Evolutionary conservation across 306 rosid species (phyloP).

Genomic region (Cucurbita maxima): DNA sequence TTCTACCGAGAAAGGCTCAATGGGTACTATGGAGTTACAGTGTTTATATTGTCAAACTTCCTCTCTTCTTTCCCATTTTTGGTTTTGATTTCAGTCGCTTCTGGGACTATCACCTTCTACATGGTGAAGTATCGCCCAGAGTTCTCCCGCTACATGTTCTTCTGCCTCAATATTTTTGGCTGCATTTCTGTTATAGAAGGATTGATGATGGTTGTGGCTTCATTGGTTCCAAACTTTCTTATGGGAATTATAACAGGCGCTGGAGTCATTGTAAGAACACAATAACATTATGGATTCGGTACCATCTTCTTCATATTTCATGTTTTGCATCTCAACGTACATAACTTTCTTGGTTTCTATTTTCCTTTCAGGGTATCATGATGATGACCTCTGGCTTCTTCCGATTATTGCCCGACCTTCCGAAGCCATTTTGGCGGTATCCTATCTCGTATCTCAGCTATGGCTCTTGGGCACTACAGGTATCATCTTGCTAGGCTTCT

Average conservation of each 20-base stretch:
- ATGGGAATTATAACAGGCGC: constrained; percentile 96
- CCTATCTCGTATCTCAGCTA: constrained; percentile 74
- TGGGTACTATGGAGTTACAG: constrained; percentile 87
- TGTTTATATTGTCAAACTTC: constrained; percentile 64
- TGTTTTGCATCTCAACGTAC: not conserved
- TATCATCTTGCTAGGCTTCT: not conserved
- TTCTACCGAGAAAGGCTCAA: constrained; percentile 69
- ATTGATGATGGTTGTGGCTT: constrained; percentile 98
- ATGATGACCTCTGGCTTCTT: constrained; percentile 94
- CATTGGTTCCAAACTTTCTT: constrained; percentile 90
- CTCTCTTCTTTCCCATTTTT: constrained; percentile 88
- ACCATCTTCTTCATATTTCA: not conserved
- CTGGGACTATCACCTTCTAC: constrained; percentile 59
- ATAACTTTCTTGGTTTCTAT: constrained; percentile 10
- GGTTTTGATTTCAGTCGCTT: constrained; percentile 46
- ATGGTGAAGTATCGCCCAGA: constrained; percentile 73
- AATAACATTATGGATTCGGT: not conserved
- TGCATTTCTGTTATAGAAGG: constrained; percentile 82
- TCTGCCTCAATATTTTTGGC: constrained; percentile 51
- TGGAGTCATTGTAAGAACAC: constrained; percentile 70
- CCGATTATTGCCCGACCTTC: constrained; percentile 61
- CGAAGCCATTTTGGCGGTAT: constrained; percentile 86
- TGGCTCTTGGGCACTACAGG: constrained; percentile 91
- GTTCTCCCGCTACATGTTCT: constrained; percentile 44
- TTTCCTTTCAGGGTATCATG: constrained; percentile 57